Percentiles rank a stretch among this genome's conserved stretches.
Evolutionary conservation across 2,329 filamentous ascomycete genomes (phyloP).

Genomic region (Whalleya microplaca): DNA sequence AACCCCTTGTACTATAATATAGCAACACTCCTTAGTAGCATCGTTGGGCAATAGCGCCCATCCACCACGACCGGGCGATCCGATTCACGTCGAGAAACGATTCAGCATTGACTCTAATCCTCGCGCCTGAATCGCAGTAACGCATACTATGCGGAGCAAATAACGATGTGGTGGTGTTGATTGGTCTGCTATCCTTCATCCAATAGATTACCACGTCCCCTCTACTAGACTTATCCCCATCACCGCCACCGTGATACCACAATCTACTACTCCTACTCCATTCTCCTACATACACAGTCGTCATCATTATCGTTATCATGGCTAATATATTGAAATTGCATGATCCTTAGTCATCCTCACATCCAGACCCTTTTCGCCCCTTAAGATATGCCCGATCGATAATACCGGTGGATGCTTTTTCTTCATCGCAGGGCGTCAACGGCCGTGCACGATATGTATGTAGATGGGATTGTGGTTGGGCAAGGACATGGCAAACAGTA

Average conservation of each 20-base stretch:
- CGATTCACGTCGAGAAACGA: not conserved
- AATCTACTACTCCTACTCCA: not conserved
- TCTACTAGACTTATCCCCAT: not conserved
- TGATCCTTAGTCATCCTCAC: not conserved
- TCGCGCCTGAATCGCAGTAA: not conserved
- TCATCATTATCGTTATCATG: not conserved
- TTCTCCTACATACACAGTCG: not conserved
- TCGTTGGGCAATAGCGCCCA: not conserved
- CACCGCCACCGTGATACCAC: not conserved
- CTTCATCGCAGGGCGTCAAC: not conserved
- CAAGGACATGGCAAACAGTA: not conserved
- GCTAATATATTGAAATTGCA: not conserved
- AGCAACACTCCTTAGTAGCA: too few species aligned
- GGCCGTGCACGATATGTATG: not conserved
- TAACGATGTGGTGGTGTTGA: not conserved
- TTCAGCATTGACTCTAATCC: not conserved
- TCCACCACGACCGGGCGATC: not conserved
- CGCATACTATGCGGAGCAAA: not conserved
- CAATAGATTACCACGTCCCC: not conserved
- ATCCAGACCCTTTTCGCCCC: not conserved
- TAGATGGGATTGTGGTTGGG: not conserved
- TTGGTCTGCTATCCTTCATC: not conserved
- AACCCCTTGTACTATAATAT: too few species aligned
- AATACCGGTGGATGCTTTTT: not conserved
- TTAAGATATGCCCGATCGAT: not conserved